Conservation (phyloP, 2,329 filamentous ascomycete species). For the Colletotrichum lentis region DNA sequence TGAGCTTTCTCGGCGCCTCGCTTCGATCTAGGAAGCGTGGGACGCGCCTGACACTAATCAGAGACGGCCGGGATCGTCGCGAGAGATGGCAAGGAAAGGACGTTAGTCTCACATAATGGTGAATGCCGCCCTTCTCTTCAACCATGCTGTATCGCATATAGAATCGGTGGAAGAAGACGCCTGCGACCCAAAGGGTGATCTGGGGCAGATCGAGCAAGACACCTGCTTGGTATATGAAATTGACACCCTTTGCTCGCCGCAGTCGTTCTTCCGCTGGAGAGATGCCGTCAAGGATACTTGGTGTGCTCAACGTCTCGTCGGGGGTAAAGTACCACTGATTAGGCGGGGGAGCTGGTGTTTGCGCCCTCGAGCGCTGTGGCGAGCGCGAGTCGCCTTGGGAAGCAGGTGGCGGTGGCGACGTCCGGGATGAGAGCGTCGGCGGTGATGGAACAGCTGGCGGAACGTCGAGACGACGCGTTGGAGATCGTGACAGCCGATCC, state of each 20-base stretch:
- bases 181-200: conserved; percentile 88
- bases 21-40: conserved; percentile 31
- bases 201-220: conserved; percentile 92
- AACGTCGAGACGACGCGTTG: conserved; percentile 61
- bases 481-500: conserved; percentile 60
- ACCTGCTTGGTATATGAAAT: conserved; percentile 95
- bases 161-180: conserved; percentile 94
- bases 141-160: conserved; percentile 90
- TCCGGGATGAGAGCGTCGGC: conserved; percentile 63
- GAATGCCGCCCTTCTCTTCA: conserved; percentile 77
- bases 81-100: neutral
- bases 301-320: conserved; percentile 82
- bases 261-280: conserved; percentile 78
- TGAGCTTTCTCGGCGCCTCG: conserved; percentile 29
- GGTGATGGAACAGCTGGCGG: conserved; percentile 70
- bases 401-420: conserved; percentile 62
- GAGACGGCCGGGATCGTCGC: conserved; percentile 3
- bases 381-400: conserved; percentile 55
- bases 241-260: conserved; percentile 87
- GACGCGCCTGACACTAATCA: conserved; percentile 33
- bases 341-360: conserved; percentile 45
- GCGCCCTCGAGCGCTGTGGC: conserved; percentile 44
- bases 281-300: conserved; percentile 85
- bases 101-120: conserved; percentile 79
- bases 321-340: conserved; percentile 90